Percentiles rank a stretch among this genome's conserved stretches.
Conservation (phyloP, 352 stramenopile species). For the Paralagenidium karlingii region DNA sequence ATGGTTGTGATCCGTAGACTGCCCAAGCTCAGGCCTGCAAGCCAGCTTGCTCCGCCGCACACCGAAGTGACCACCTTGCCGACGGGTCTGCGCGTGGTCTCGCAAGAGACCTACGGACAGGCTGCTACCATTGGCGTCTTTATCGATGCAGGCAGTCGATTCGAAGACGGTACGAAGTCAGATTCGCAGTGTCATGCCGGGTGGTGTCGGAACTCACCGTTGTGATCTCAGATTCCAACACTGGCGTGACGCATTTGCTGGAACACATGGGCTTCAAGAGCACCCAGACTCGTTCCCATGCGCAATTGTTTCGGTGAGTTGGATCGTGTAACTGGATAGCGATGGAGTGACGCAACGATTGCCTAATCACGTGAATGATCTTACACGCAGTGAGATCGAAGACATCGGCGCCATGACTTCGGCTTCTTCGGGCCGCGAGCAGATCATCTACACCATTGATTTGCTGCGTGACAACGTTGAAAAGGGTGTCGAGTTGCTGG, state of each 20-base stretch:
- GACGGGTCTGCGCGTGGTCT: constrained; percentile 93
- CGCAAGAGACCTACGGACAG: constrained; percentile 94
- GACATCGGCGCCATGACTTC: constrained; percentile 87
- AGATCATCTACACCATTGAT: constrained; percentile 97
- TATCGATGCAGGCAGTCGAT: constrained; percentile 83
- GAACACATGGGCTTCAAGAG: constrained; percentile 94
- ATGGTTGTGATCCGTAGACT: constrained; percentile 16
- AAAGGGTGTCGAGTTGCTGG: constrained; percentile 83
- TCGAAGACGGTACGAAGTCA: constrained; percentile 34
- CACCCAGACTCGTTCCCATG: constrained; percentile 71
- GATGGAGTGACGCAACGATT: too few relatives aligned
- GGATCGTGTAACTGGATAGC: background rate
- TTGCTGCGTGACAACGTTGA: constrained; percentile 90
- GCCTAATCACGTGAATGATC: background rate
- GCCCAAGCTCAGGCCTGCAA: constrained; percentile 73
- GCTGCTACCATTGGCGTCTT: constrained; percentile 92
- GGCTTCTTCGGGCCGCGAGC: constrained; percentile 86
- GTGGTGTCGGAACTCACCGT: background rate
- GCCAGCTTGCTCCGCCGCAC: constrained; percentile 71
- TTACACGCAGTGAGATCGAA: constrained; percentile 88
- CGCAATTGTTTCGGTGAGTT: constrained; percentile 72
- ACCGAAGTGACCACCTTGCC: constrained; percentile 88
- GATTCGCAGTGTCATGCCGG: background rate
- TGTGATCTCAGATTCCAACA: constrained; percentile 23
- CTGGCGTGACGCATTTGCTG: constrained; percentile 89